Evolutionary conservation across 352 stramenopile genomes (phyloP).

Genomic region (Globisporangium lucens): DNA sequence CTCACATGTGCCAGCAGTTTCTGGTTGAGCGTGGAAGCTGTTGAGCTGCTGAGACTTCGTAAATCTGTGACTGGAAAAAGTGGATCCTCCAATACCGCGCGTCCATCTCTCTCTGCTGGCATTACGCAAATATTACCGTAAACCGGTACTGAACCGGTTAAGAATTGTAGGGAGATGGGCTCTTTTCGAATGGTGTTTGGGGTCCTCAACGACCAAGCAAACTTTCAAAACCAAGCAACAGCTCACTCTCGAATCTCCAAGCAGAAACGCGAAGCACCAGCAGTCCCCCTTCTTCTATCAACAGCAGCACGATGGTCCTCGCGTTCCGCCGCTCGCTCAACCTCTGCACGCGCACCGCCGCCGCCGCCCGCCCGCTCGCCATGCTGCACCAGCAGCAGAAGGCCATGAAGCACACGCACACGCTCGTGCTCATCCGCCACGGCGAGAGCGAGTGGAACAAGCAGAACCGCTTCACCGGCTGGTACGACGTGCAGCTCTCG

Average conservation of each 20-base stretch:
- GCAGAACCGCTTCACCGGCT: slow-evolving; percentile 94
- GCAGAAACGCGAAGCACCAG: slow-evolving; percentile 23
- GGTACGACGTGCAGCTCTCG: slow-evolving; percentile 92
- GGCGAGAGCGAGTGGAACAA: slow-evolving; percentile 95
- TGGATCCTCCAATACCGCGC: too few species aligned
- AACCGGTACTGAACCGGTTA: slow-evolving; percentile 7
- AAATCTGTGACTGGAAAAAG: not conserved
- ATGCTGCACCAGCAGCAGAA: slow-evolving; percentile 58
- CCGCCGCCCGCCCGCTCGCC: slow-evolving; percentile 22
- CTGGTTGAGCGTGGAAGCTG: not conserved
- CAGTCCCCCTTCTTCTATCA: not conserved
- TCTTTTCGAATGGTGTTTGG: not conserved
- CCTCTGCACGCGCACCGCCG: slow-evolving; percentile 27
- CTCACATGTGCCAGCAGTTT: not conserved
- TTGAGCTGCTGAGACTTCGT: too few species aligned
- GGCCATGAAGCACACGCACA: slow-evolving; percentile 79
- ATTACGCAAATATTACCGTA: not conserved
- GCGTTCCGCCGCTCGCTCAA: slow-evolving; percentile 50
- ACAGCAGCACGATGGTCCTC: slow-evolving; percentile 41
- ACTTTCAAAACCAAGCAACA: not conserved
- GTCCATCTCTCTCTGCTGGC: not conserved
- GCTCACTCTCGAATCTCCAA: slow-evolving; percentile 20
- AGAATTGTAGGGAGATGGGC: not conserved
- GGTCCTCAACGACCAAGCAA: not conserved
- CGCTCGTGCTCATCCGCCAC: slow-evolving; percentile 91